Evolutionary conservation across 2,329 filamentous ascomycete species (phyloP).

Genomic region (Penicillium corylophilum): DNA sequence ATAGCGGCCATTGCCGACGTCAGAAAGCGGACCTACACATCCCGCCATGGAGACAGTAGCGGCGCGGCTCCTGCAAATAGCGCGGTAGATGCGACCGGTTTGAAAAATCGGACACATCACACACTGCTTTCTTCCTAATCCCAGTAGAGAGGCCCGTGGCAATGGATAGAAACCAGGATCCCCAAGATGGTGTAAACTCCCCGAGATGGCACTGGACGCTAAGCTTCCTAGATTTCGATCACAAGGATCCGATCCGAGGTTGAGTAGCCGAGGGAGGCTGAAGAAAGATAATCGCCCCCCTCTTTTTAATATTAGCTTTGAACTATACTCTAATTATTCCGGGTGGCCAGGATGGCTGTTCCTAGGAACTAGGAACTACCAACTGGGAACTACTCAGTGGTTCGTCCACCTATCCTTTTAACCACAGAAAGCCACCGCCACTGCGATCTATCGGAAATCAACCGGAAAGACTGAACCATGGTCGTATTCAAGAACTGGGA

Average conservation of each 20-base stretch:
- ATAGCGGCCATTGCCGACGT: slow-evolving; percentile 24
- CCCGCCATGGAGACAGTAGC: slow-evolving; percentile 23
- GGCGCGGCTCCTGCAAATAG: slow-evolving; percentile 27
- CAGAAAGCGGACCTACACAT: slow-evolving; percentile 26
- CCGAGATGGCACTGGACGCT: background rate
- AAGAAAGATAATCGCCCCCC: slow-evolving; percentile 4
- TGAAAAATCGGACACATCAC: slow-evolving; percentile 26
- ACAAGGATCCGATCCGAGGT: slow-evolving; percentile 14
- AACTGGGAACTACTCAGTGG: background rate
- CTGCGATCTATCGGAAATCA: slow-evolving; percentile 16
- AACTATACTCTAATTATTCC: slow-evolving; percentile 4
- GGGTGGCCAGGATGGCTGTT: background rate
- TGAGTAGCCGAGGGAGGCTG: slow-evolving; percentile 16
- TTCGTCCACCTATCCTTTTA: background rate
- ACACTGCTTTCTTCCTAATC: background rate
- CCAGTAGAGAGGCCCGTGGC: background rate
- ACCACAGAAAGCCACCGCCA: slow-evolving; percentile 13
- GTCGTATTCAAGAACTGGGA: background rate
- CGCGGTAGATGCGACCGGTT: slow-evolving; percentile 20
- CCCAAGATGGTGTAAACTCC: background rate
- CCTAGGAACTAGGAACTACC: background rate
- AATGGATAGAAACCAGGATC: background rate
- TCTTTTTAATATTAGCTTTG: slow-evolving; percentile 10
- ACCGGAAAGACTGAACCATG: slow-evolving; percentile 4
- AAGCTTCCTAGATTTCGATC: slow-evolving; percentile 13